These are phyloP conservation scores for Leccinum ochraceum DNA, from an alignment of 768 basidiomycete genomes.

Conservation along the genomic window DNA sequence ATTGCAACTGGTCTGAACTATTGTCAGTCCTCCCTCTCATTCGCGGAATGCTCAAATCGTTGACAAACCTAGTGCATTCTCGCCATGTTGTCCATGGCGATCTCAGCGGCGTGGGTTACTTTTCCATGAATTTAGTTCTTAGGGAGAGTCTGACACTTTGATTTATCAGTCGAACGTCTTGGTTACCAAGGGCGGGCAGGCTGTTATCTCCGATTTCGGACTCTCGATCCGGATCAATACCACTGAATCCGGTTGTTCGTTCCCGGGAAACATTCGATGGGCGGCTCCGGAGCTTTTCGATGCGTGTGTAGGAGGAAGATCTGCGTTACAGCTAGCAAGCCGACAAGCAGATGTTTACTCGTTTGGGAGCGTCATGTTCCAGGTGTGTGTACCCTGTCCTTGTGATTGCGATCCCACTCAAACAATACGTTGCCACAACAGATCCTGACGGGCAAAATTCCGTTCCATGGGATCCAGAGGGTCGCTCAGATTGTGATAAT, in stretches of 20 bases:
- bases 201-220: conserved; percentile 35
- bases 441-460: conserved; percentile 27
- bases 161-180: conserved; percentile 25
- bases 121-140: background rate
- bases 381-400: conserved; percentile 10
- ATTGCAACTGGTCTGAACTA: conserved; percentile 27
- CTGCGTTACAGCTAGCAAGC: conserved; percentile 10
- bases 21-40: conserved; percentile 9
- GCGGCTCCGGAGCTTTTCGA: conserved; percentile 30
- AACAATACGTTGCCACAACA: background rate
- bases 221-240: conserved; percentile 23
- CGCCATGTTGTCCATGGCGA: conserved; percentile 40
- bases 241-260: background rate
- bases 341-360: conserved; percentile 29
- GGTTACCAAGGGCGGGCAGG: conserved; percentile 11
- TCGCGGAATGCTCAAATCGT: background rate
- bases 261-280: conserved; percentile 32
- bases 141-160: background rate
- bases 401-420: background rate
- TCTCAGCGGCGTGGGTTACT: conserved; percentile 35
- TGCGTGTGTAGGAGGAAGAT: background rate
- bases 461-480: conserved; percentile 24
- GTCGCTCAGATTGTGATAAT: conserved; percentile 26
- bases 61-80: conserved; percentile 20
- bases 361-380: conserved; percentile 31